A percentile compares a stretch with the other conserved stretches of the same genome.
Conservation (phyloP, 192 early-diverging fungal species). For the Coemansia sp. region DNA sequence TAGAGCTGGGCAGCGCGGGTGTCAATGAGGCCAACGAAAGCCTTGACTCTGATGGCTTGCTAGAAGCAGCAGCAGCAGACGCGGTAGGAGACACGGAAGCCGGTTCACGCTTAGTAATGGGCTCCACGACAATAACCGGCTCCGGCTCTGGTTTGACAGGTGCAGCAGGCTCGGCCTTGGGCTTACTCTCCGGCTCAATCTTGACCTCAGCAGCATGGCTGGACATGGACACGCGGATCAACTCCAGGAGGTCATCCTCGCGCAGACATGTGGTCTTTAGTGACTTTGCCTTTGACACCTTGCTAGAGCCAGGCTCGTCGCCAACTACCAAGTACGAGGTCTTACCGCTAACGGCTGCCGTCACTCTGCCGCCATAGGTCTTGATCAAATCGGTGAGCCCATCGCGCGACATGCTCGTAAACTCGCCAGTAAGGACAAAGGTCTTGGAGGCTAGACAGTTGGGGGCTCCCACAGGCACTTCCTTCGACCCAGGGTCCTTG, state of each 20-base stretch:
- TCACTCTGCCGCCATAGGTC: slow-evolving; percentile 82
- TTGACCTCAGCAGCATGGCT: neutral
- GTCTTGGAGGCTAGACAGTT: slow-evolving; percentile 68
- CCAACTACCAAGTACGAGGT: slow-evolving; percentile 88
- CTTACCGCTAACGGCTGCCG: slow-evolving; percentile 68
- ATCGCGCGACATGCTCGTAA: slow-evolving; percentile 70
- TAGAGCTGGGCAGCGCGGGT: slow-evolving; percentile 8
- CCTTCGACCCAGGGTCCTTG: slow-evolving; percentile 61
- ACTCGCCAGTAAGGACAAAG: slow-evolving; percentile 95
- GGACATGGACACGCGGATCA: slow-evolving; percentile 62
- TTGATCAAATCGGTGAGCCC: slow-evolving; percentile 81
- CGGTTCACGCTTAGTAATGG: neutral
- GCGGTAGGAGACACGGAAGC: too few species aligned
- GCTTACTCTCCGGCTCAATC: neutral
- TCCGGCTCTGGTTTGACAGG: neutral
- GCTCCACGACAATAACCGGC: neutral
- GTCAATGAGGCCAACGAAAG: neutral
- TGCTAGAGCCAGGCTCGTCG: slow-evolving; percentile 80
- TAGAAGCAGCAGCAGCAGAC: slow-evolving; percentile 27
- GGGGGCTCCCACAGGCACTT: slow-evolving; percentile 68
- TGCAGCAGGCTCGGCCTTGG: neutral
- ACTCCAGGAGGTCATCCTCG: slow-evolving; percentile 81
- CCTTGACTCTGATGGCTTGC: neutral
- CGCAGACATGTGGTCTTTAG: slow-evolving; percentile 68
- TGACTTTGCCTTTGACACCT: slow-evolving; percentile 74